Percentiles rank a stretch among this genome's conserved stretches.
phyloP scores from a whole-genome alignment of 192 early-diverging fungal species.

The Podila clonocystis region DNA sequence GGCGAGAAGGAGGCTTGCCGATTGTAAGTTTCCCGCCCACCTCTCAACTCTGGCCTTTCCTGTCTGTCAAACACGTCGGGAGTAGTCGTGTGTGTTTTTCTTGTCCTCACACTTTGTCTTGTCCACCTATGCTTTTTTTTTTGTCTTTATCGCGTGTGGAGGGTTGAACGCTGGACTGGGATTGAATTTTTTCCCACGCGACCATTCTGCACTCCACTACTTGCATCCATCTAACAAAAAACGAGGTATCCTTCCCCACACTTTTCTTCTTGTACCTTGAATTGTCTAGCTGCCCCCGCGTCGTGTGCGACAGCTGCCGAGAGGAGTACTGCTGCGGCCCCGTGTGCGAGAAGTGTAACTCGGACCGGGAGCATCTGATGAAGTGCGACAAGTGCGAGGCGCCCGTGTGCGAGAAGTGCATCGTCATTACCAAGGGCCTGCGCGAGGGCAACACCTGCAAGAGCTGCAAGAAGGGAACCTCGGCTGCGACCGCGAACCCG shows the following conservation, averaged over 20 bases:
- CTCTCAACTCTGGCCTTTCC: not conserved
- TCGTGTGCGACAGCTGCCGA: slow-evolving; percentile 49
- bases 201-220: no score
- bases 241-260: not conserved
- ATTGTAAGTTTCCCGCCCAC: slow-evolving; percentile 7
- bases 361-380: slow-evolving; percentile 40
- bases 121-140: not conserved
- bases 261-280: not conserved
- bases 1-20: slow-evolving; percentile 32
- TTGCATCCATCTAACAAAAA: not conserved
- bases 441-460: slow-evolving; percentile 49
- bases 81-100: not conserved
- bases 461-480: slow-evolving; percentile 11
- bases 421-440: slow-evolving; percentile 43
- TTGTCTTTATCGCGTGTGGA: not conserved
- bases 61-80: not conserved
- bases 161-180: not conserved
- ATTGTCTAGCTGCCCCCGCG: slow-evolving; percentile 29
- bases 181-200: not conserved
- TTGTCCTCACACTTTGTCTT: slow-evolving; percentile 3
- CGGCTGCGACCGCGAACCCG: not conserved
- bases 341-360: slow-evolving; percentile 40
- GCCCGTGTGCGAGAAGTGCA: slow-evolving; percentile 46
- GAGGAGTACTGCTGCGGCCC: slow-evolving; percentile 52
- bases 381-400: slow-evolving; percentile 41